Percentiles rank a stretch among this genome's conserved stretches.
Conservation (phyloP, 208 protist species). For the Vickermania ingenoplastis region DNA sequence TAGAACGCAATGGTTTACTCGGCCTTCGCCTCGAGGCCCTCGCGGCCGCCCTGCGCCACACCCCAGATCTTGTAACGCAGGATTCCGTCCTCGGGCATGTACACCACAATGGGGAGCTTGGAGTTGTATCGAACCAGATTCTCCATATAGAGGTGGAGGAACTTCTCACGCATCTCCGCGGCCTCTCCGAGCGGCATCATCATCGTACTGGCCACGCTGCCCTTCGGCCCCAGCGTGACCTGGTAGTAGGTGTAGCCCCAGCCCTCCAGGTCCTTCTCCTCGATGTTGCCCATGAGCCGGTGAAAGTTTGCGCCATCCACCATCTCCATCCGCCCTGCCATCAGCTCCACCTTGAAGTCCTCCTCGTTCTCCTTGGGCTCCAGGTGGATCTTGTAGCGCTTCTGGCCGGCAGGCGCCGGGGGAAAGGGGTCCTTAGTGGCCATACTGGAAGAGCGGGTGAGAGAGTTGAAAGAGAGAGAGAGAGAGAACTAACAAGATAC, state of each 20-base stretch:
- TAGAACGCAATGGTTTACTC: too few species aligned
- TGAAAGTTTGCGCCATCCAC: slow-evolving; percentile 36
- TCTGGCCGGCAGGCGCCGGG: slow-evolving; percentile 33
- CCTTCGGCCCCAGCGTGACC: slow-evolving; percentile 25
- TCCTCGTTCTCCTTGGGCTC: slow-evolving; percentile 29
- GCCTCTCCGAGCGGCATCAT: slow-evolving; percentile 26
- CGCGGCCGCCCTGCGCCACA: neutral
- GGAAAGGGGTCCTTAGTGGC: slow-evolving; percentile 64
- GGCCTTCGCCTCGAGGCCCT: neutral
- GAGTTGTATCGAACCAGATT: too few species aligned
- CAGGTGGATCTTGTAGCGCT: slow-evolving; percentile 62
- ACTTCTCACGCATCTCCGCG: slow-evolving; percentile 19
- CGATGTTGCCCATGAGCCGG: slow-evolving; percentile 28
- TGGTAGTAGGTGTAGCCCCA: slow-evolving; percentile 56
- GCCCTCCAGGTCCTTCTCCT: slow-evolving; percentile 38
- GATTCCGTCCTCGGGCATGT: slow-evolving; percentile 14
- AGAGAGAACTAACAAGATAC: too few species aligned
- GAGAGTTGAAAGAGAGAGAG: too few species aligned
- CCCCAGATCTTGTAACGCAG: slow-evolving; percentile 16
- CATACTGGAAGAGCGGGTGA: too few species aligned
- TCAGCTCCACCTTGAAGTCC: slow-evolving; percentile 60
- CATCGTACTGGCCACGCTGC: slow-evolving; percentile 14
- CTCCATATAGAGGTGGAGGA: too few species aligned
- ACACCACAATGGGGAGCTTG: slow-evolving; percentile 22
- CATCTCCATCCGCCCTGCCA: slow-evolving; percentile 35